Conservation (phyloP, 2,329 filamentous ascomycete species). For the Colletotrichum sp. region DNA sequence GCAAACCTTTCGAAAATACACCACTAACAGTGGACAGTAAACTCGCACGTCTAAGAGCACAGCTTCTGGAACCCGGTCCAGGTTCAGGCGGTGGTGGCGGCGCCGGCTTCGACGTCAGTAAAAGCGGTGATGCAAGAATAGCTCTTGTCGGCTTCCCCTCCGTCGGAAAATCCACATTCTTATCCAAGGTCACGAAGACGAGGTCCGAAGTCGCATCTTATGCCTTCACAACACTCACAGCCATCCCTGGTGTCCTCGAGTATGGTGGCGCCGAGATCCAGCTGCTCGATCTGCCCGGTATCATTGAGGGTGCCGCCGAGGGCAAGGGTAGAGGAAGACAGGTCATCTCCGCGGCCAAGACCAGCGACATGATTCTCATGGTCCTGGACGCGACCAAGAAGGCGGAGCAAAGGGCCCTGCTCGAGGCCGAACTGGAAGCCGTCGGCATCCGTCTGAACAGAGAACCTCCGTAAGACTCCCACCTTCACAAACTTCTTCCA, state of each 20-base stretch:
- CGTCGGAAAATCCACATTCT: slow-evolving; percentile 96
- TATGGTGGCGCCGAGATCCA: slow-evolving; percentile 99
- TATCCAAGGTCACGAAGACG: slow-evolving; percentile 99
- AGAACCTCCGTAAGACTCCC: slow-evolving; percentile 75
- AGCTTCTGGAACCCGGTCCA: slow-evolving; percentile 87
- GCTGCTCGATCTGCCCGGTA: slow-evolving; percentile 95
- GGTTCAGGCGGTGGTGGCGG: slow-evolving; percentile 81
- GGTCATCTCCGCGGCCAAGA: slow-evolving; percentile 98
- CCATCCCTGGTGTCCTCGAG: slow-evolving; percentile 95
- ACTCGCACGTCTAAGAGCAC: slow-evolving; percentile 90
- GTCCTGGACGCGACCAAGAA: slow-evolving; percentile 95
- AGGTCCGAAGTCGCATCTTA: slow-evolving; percentile 96
- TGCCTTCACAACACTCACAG: slow-evolving; percentile 95
- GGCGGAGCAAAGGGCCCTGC: slow-evolving; percentile 85
- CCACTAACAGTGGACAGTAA: slow-evolving; percentile 64
- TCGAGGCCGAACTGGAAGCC: slow-evolving; percentile 92
- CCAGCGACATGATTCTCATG: slow-evolving; percentile 97
- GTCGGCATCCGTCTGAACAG: slow-evolving; percentile 94
- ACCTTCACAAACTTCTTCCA: background rate
- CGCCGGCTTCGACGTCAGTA: slow-evolving; percentile 90
- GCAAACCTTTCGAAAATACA: too few species aligned
- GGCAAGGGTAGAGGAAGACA: slow-evolving; percentile 95
- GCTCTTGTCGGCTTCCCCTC: slow-evolving; percentile 98
- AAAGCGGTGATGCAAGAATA: slow-evolving; percentile 95
- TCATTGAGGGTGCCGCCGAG: slow-evolving; percentile 95